Percentiles rank a stretch among this genome's conserved stretches.
Evolutionary conservation across 441 rosid genomes (phyloP).

Genomic region (Gossypium gossypioides): DNA sequence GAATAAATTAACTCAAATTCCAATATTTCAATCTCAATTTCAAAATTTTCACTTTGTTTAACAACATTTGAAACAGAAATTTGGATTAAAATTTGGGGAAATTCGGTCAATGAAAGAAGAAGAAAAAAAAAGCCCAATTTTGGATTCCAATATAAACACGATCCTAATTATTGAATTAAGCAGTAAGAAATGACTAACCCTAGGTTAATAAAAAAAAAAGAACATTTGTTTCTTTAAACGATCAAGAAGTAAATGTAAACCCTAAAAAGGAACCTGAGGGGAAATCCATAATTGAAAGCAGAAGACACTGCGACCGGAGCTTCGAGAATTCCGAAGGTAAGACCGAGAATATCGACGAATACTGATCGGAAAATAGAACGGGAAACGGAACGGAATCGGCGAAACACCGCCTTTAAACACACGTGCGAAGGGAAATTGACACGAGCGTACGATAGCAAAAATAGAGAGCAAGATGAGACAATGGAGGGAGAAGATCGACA

Average conservation of each 20-base stretch:
- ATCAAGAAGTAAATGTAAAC: background rate
- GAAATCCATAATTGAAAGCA: background rate
- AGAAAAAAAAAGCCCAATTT: background rate
- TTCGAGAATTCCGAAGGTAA: background rate
- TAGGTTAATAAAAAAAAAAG: background rate
- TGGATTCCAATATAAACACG: background rate
- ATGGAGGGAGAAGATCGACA: background rate
- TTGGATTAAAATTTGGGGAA: background rate
- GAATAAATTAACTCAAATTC: constrained; percentile 3
- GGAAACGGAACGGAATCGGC: background rate
- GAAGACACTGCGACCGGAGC: constrained; percentile 4
- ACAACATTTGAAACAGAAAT: background rate
- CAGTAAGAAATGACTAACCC: background rate
- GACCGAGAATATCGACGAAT: background rate
- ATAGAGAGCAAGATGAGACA: background rate
- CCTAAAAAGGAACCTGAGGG: constrained; percentile 10
- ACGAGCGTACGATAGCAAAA: background rate
- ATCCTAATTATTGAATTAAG: constrained; percentile 4
- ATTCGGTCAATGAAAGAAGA: background rate
- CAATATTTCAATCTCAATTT: constrained; percentile 1
- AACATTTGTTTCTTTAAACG: background rate
- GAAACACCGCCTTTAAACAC: constrained; percentile 6
- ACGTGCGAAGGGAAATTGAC: constrained; percentile 14
- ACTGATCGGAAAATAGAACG: background rate
- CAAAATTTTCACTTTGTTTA: background rate